Conservation (phyloP, 2,329 filamentous ascomycete species). For the Colletotrichum ledebouriae region DNA sequence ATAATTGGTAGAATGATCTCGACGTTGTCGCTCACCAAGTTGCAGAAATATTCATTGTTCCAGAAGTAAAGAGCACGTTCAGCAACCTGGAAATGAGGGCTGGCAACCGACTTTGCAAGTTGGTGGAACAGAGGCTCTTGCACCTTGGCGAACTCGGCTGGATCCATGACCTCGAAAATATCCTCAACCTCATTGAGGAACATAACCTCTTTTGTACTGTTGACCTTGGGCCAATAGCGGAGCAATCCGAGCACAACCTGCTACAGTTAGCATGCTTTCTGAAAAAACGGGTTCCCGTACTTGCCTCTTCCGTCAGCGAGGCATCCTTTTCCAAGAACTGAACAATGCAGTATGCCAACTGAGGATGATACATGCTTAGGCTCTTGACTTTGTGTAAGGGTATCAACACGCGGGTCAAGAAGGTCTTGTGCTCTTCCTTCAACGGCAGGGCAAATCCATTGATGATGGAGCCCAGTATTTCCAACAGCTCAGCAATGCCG, state of each 20-base stretch:
- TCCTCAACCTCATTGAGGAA: slow-evolving; percentile 99
- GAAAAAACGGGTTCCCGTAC: slow-evolving; percentile 46
- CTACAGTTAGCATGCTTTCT: slow-evolving; percentile 18
- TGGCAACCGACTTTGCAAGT: slow-evolving; percentile 96
- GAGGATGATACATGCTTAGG: slow-evolving; percentile 99
- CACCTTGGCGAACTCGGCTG: slow-evolving; percentile 97
- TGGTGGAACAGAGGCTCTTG: slow-evolving; percentile 98
- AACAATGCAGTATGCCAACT: slow-evolving; percentile 98
- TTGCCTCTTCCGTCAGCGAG: slow-evolving; percentile 93
- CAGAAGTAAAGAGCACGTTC: slow-evolving; percentile 98
- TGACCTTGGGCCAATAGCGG: slow-evolving; percentile 98
- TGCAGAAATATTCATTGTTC: slow-evolving; percentile 99
- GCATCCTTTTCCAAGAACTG: slow-evolving; percentile 99
- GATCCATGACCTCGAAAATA: slow-evolving; percentile 99
- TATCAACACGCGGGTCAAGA: slow-evolving; percentile 91
- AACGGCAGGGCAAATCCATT: slow-evolving; percentile 97
- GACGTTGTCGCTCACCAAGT: slow-evolving; percentile 98
- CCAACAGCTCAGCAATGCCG: slow-evolving; percentile 94
- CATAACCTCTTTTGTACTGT: slow-evolving; percentile 99
- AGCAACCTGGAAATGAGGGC: slow-evolving; percentile 98
- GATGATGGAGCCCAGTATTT: slow-evolving; percentile 98
- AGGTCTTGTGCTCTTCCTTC: slow-evolving; percentile 99
- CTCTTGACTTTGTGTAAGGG: slow-evolving; percentile 99
- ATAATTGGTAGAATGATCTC: slow-evolving; percentile 99
- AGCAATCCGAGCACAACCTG: slow-evolving; percentile 93